phyloP scores from a whole-genome alignment of 768 basidiomycete genomes.

The Hypholoma fasciculare region DNA sequence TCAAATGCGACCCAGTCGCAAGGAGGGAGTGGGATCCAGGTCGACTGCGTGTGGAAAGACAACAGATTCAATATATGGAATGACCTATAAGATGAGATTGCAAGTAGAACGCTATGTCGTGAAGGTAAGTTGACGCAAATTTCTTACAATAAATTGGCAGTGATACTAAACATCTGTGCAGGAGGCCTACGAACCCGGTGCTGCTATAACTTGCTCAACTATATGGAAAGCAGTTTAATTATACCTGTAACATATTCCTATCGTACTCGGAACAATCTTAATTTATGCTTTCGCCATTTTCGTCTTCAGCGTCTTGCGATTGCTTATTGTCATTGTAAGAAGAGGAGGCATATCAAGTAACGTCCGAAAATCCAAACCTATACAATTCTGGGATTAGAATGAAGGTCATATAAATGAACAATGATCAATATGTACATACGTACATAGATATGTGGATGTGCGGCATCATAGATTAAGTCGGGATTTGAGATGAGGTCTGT shows the following conservation, averaged over 20 bases:
- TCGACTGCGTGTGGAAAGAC: conserved; percentile 70
- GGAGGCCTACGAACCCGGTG: background rate
- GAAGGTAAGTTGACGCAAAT: background rate
- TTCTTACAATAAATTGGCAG: background rate
- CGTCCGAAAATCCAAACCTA: no score
- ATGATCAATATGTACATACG: no score
- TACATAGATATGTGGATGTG: no score
- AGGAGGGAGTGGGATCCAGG: conserved; percentile 53
- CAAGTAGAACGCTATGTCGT: background rate
- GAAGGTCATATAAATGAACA: no score
- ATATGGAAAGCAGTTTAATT: background rate
- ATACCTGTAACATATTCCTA: conserved; percentile 19
- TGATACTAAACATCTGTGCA: background rate
- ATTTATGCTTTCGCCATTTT: conserved; percentile 4
- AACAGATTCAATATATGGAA: conserved; percentile 65
- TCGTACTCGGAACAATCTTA: conserved; percentile 3
- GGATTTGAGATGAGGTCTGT: no score
- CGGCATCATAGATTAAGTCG: no score
- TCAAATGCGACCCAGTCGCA: conserved; percentile 25
- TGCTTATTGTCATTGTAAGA: background rate
- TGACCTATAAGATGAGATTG: conserved; percentile 32
- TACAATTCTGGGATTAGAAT: no score
- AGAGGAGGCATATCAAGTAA: no score
- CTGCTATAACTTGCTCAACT: background rate
- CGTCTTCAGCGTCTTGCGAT: background rate